Conservation (phyloP, 1,284 basidiomycete species). For the Trametes pubescens region DNA sequence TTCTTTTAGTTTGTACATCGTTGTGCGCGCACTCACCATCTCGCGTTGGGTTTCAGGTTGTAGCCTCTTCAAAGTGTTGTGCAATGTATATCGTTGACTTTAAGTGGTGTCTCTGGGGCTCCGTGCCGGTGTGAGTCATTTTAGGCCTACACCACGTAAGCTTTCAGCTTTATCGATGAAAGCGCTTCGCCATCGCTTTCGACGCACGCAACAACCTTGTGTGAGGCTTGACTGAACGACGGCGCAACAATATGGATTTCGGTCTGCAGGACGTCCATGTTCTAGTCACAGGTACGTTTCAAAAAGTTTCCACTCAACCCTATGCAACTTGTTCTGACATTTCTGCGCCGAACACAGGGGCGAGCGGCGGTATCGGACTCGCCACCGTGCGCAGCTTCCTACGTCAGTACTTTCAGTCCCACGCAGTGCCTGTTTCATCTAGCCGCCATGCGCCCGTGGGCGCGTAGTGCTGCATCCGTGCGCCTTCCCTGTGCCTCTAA, state of each 20-base stretch:
- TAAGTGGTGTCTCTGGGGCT: background rate
- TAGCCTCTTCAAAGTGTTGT: background rate
- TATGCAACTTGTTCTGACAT: background rate
- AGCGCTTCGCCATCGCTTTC: background rate
- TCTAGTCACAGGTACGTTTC: conserved; percentile 44
- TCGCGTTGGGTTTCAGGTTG: conserved; percentile 7
- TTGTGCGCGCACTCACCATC: background rate
- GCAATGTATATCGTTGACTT: background rate
- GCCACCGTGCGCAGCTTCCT: conserved; percentile 50
- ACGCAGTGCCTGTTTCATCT: conserved; percentile 10
- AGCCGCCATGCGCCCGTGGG: background rate
- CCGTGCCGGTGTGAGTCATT: conserved; percentile 1
- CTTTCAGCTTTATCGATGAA: conserved; percentile 12
- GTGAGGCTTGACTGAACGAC: background rate
- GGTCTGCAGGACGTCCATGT: conserved; percentile 45
- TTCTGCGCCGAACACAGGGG: conserved; percentile 33
- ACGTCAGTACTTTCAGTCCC: conserved; percentile 42
- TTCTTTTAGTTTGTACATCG: background rate
- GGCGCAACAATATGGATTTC: conserved; percentile 41
- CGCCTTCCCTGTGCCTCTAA: background rate
- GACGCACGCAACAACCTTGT: background rate
- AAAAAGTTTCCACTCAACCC: background rate
- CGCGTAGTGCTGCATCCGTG: background rate
- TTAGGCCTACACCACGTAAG: background rate
- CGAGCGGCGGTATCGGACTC: conserved; percentile 50